Evolutionary conservation across 1,284 basidiomycete species (phyloP), one percentile per base, ranked within the genome.

Genomic region (Cryptococcus amylolentus): DNA sequence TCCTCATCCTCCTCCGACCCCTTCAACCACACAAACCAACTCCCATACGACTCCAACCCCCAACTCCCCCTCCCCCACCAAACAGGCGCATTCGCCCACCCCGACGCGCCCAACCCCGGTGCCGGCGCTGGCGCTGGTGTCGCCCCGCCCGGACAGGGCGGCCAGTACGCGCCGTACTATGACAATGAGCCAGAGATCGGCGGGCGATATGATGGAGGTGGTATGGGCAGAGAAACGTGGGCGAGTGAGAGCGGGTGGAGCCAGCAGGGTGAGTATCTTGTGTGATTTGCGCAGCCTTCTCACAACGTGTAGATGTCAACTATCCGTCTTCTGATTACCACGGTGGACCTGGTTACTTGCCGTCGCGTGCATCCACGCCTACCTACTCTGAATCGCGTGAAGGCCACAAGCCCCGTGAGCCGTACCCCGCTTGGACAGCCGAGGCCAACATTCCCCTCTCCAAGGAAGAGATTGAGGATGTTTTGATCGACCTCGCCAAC

Each of bases 401-500:
- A 8, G 88, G 88, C 69, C 88, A 87, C 75, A 84, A 85, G 58
- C 73, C 71, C 18, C 70, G 76, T 52, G 77, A 78, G 58, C 77
- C 77, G 45, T 79, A 78, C 58, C 92, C 95, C 0, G 91, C 93
- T 0, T 98, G 96, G 95, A 87, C 87, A 16, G 79, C 86, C 43
- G 93, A 97, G 58, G 87, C 90, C 51, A 86, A 92, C 68, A 96
- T 97, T 60, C 95, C 95, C 13, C 81, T 98, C 12, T 93, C 92
- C 37, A 98, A 97, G 80, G 95, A 98, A 69, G 96, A 98, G 80
- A 98, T 98, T 58, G 95, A 98, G 78, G 95, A 99, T 74, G 91
- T 98, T 54, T 92, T 98, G 72, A 87, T 98, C 60, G 96, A 98
- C 80, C 82, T 98, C 26, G 88, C 93, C 38, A 93, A 98, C 83